Percentiles rank a stretch among this genome's conserved stretches.
These are phyloP conservation scores for Ceratocystis eucalypticola DNA, from an alignment of 2,329 filamentous ascomycete species.

Conservation along the genomic window DNA sequence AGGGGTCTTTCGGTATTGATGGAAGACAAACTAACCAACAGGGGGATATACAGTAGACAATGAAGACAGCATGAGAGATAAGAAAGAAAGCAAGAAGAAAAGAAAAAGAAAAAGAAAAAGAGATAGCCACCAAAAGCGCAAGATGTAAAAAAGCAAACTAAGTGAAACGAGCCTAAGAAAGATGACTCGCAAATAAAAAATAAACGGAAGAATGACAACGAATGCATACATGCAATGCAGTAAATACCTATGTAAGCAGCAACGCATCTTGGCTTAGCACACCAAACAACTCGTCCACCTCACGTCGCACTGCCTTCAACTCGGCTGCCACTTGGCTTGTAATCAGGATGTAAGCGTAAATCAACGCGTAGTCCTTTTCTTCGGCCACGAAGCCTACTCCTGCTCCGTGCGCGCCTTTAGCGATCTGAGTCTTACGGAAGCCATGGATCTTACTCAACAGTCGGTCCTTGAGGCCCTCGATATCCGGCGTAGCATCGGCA, in stretches of 20 bases:
- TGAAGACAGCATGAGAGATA: background rate
- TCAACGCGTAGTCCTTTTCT: conserved; percentile 73
- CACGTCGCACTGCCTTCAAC: conserved; percentile 44
- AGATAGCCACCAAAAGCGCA: background rate
- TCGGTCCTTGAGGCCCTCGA: conserved; percentile 66
- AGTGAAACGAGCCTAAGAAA: background rate
- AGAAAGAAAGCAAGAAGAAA: background rate
- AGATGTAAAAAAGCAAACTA: background rate
- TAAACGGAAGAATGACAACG: background rate
- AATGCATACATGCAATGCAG: background rate
- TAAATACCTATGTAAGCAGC: conserved; percentile 35
- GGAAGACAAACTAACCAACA: background rate
- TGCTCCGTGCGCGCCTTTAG: conserved; percentile 20
- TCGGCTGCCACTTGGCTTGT: conserved; percentile 54
- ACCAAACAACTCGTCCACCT: conserved; percentile 51
- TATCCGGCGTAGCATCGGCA: conserved; percentile 74
- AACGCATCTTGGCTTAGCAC: conserved; percentile 47
- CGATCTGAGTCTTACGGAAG: conserved; percentile 58
- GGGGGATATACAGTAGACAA: background rate
- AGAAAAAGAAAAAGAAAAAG: background rate
- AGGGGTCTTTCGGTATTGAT: background rate
- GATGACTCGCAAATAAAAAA: background rate
- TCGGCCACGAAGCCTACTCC: conserved; percentile 35
- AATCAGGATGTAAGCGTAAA: conserved; percentile 78
- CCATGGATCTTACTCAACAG: conserved; percentile 77